Conservation (phyloP, 257 asterid genomes). For the Euphrasia confusa region DNA sequence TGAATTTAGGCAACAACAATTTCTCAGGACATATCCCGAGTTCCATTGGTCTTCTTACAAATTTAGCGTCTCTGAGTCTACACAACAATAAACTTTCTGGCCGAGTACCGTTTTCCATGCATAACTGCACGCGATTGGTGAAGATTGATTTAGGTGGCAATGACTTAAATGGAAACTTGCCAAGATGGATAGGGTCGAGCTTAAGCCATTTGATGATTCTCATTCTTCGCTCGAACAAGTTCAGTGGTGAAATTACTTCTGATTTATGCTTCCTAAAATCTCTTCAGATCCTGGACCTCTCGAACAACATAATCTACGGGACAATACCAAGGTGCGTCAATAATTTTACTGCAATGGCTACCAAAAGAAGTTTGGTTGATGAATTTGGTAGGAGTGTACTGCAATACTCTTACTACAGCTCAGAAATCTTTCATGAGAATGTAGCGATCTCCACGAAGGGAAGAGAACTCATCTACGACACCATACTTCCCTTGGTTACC, state of each 20-base stretch:
- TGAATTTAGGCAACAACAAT: conserved; percentile 32
- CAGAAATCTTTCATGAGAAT: neutral
- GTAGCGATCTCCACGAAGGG: conserved; percentile 30
- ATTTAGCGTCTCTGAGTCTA: conserved; percentile 25
- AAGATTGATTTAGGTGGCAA: conserved; percentile 31
- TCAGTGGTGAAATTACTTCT: conserved; percentile 28
- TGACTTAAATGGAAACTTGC: conserved; percentile 26
- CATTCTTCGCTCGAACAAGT: conserved; percentile 32
- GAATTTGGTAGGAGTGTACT: neutral
- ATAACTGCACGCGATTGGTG: conserved; percentile 19
- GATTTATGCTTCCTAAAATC: conserved; percentile 24
- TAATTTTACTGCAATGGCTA: conserved; percentile 37
- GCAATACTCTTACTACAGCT: too few species aligned
- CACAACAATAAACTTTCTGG: conserved; percentile 29
- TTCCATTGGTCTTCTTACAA: conserved; percentile 24
- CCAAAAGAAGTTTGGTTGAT: conserved; percentile 4
- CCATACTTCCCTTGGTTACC: conserved; percentile 24
- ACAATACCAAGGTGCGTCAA: conserved; percentile 27
- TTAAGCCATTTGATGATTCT: conserved; percentile 22
- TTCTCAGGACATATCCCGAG: conserved; percentile 30
- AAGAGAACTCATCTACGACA: neutral
- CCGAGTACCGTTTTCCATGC: conserved; percentile 24
- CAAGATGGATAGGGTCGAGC: conserved; percentile 25
- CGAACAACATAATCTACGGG: conserved; percentile 30
- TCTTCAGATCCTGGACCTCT: conserved; percentile 38